Evolutionary conservation across 2,329 filamentous ascomycete species (phyloP), one percentile per base, ranked within the genome.

Genomic region (Aspergillus ochraceus): DNA sequence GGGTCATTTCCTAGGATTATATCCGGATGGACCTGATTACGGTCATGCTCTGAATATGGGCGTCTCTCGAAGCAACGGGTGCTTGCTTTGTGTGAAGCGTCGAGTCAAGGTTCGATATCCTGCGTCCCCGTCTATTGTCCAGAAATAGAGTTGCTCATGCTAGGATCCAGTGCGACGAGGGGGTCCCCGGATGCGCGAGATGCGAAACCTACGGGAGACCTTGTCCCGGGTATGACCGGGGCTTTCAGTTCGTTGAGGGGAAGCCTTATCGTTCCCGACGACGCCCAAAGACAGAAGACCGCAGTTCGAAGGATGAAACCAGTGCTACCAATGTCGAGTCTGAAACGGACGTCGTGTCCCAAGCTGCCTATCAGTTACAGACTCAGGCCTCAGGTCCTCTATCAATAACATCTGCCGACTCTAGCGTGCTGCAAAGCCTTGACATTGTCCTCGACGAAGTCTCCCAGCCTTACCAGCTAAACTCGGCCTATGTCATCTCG

Each of bases 191-290:
- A 1, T 76, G 74, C 58, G 62, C 61, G 45, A 70, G 66, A 62
- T 76, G 74, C 57, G 70, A 72, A 36, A 74, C 64, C 39, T 70
- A 75, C 24, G 72, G 74, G 0, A 64, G 62, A 49, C 64, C 67
- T 19, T 76, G 74, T 52, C 72, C 72, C 11, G 74, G 74, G 17
- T 76, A 76, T 59, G 66, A 68, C 12, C 67, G 66, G 20, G 64
- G 65, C 17, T 74, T 75, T 52, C 75, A 72, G 46, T 76, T 76
- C 24, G 65, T 76, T 19, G 53, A 68, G 17, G 72, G 66, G n/a
- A 71, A 71, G 49, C 70, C 68, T n/a, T 65, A 69, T 57, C 61
- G 71, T 11, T 62, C 63, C 22, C 64, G 57, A 14, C 64, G 64
- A 5, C 62, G 51, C 9, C 62, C 30, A 22, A 58, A 47, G 49